Conservation (phyloP, 1,284 basidiomycete genomes). For the Dichomitus squalens region DNA sequence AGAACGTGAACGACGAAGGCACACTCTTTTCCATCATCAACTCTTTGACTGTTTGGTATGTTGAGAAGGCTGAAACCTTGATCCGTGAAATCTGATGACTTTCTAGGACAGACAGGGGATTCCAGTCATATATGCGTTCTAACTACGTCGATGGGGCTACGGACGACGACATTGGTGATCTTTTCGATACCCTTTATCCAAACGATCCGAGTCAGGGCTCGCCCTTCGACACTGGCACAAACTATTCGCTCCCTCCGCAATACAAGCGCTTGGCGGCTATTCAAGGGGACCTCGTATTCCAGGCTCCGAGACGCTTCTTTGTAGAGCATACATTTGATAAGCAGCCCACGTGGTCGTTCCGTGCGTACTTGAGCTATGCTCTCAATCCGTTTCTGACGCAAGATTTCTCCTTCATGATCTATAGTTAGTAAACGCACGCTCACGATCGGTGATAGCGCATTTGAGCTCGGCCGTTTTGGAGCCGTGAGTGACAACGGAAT, state of each 20-base stretch:
- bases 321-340: conserved; percentile 31
- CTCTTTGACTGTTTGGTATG: neutral
- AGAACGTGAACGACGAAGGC: conserved; percentile 5
- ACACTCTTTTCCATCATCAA: conserved; percentile 1
- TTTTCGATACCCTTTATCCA: conserved; percentile 30
- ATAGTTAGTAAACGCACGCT: conserved; percentile 47
- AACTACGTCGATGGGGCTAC: conserved; percentile 1
- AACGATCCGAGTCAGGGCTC: conserved; percentile 43
- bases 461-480: conserved; percentile 37
- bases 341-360: conserved; percentile 35
- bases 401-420: neutral
- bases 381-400: too few species aligned
- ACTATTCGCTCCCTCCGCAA: conserved; percentile 47
- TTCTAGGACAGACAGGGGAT: neutral
- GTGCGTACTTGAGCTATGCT: conserved; percentile 30
- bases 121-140: neutral
- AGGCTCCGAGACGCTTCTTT: conserved; percentile 54
- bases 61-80: neutral
- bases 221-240: conserved; percentile 49
- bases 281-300: conserved; percentile 54
- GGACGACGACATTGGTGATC: neutral
- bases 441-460: conserved; percentile 11
- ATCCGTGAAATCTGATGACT: neutral
- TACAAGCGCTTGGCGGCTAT: conserved; percentile 57
- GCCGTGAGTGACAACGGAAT: conserved; percentile 35